phyloP scores from a whole-genome alignment of 2,329 filamentous ascomycete species.

The Phialemonium atrogriseum region DNA sequence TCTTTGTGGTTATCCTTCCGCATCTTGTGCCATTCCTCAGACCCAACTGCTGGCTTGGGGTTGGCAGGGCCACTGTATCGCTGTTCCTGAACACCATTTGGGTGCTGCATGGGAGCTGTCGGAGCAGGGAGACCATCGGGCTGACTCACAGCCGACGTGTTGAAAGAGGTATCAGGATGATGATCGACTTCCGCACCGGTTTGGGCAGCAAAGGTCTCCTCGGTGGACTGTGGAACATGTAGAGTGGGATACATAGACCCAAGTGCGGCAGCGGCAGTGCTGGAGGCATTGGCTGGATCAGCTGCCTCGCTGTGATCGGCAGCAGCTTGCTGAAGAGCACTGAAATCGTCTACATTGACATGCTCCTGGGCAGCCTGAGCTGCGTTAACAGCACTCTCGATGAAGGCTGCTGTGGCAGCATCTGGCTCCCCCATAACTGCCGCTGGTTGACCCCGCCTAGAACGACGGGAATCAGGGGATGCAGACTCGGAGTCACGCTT shows the following conservation, averaged over 20 bases:
- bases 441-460: conserved; percentile 39
- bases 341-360: conserved; percentile 46
- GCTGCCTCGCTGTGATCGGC: conserved; percentile 37
- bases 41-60: conserved; percentile 83
- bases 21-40: conserved; percentile 96
- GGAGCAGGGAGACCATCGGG: conserved; percentile 22
- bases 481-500: conserved; percentile 42
- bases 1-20: conserved; percentile 98
- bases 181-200: conserved; percentile 26
- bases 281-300: conserved; percentile 46
- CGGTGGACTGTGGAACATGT: conserved; percentile 48
- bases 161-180: conserved; percentile 23
- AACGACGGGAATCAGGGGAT: conserved; percentile 39
- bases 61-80: conserved; percentile 33
- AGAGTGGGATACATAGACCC: conserved; percentile 51
- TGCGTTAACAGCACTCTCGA: conserved; percentile 44
- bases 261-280: conserved; percentile 50
- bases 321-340: conserved; percentile 46
- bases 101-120: conserved; percentile 17
- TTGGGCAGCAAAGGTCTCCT: conserved; percentile 53
- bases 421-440: conserved; percentile 34
- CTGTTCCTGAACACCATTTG: conserved; percentile 30
- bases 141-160: conserved; percentile 25
- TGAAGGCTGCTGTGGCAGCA: conserved; percentile 40
- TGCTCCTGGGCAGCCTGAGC: conserved; percentile 27